phyloP scores from a whole-genome alignment of 2,329 filamentous ascomycete species.

The Exophiala mesophila region DNA sequence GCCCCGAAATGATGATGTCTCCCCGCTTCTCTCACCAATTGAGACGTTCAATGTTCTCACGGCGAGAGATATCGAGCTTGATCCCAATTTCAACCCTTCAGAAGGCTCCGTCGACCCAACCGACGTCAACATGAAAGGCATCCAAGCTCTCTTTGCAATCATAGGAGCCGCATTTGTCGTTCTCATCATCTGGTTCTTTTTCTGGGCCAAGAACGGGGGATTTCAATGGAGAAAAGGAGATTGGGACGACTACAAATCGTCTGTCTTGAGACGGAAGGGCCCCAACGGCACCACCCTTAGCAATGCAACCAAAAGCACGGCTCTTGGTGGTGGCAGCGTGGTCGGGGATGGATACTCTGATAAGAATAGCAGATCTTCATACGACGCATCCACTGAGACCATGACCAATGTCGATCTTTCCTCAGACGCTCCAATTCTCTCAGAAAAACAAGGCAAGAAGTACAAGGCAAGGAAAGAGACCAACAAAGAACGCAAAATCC shows the following conservation, averaged over 20 bases:
- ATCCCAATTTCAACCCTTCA: slow-evolving; percentile 23
- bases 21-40: slow-evolving; percentile 24
- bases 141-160: slow-evolving; percentile 81
- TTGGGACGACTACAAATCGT: slow-evolving; percentile 98
- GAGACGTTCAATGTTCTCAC: slow-evolving; percentile 29
- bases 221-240: slow-evolving; percentile 81
- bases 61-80: slow-evolving; percentile 26
- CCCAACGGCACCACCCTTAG: slow-evolving; percentile 82
- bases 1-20: slow-evolving; percentile 15
- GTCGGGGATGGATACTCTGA: slow-evolving; percentile 63
- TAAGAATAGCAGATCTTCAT: slow-evolving; percentile 36
- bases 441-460: slow-evolving; percentile 36
- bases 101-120: slow-evolving; percentile 38
- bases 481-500: slow-evolving; percentile 42
- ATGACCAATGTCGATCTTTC: slow-evolving; percentile 29
- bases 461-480: slow-evolving; percentile 37
- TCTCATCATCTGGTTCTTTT: slow-evolving; percentile 91
- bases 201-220: slow-evolving; percentile 94
- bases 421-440: slow-evolving; percentile 27
- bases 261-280: slow-evolving; percentile 80
- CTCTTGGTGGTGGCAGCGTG: slow-evolving; percentile 78
- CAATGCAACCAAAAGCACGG: slow-evolving; percentile 74
- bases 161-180: slow-evolving; percentile 73
- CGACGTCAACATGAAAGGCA: slow-evolving; percentile 51
- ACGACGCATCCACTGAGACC: slow-evolving; percentile 41